Conservation (phyloP, 2,329 filamentous ascomycete genomes). For the Allantophomopsis cytisporea region DNA sequence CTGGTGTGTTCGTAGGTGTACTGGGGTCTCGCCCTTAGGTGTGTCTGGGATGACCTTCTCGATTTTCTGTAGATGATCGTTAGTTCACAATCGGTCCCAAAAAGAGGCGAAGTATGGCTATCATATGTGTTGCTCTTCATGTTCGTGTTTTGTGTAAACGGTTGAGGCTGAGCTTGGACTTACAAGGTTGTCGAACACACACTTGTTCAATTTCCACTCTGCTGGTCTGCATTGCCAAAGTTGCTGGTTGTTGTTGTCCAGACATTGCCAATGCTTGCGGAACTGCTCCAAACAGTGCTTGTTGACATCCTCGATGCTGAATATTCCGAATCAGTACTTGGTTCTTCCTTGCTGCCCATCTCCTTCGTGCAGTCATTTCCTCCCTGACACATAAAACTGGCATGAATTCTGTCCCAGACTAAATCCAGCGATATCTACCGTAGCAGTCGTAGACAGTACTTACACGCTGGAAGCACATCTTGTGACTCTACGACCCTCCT, state of each 20-base stretch:
- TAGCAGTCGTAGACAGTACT: conserved; percentile 17
- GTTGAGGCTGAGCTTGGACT: conserved; percentile 19
- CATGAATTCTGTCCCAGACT: too few relatives aligned
- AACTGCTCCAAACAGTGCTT: conserved; percentile 87
- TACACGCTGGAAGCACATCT: conserved; percentile 95
- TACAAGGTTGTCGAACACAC: conserved; percentile 92
- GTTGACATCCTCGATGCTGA: conserved; percentile 87
- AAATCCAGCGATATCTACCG: not conserved
- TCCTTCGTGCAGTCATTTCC: conserved; percentile 4
- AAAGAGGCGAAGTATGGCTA: too few relatives aligned
- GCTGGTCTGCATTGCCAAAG: conserved; percentile 85
- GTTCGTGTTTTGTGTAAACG: too few relatives aligned
- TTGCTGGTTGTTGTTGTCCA: conserved; percentile 97
- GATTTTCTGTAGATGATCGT: conserved; percentile 42
- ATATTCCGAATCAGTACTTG: conserved; percentile 4
- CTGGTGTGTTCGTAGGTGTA: conserved; percentile 57
- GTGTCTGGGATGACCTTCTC: conserved; percentile 70
- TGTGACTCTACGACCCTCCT: conserved; percentile 92
- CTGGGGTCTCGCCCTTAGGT: conserved; percentile 54
- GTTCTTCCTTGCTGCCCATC: not conserved
- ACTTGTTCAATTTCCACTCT: conserved; percentile 87
- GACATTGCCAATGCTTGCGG: conserved; percentile 84
- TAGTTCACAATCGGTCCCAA: too few relatives aligned
- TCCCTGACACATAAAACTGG: not conserved
- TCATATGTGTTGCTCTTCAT: too few relatives aligned